Percentiles rank a stretch among this genome's conserved stretches.
phyloP scores from a whole-genome alignment of 352 stramenopile species.

The Globisporangium camurandrum region DNA sequence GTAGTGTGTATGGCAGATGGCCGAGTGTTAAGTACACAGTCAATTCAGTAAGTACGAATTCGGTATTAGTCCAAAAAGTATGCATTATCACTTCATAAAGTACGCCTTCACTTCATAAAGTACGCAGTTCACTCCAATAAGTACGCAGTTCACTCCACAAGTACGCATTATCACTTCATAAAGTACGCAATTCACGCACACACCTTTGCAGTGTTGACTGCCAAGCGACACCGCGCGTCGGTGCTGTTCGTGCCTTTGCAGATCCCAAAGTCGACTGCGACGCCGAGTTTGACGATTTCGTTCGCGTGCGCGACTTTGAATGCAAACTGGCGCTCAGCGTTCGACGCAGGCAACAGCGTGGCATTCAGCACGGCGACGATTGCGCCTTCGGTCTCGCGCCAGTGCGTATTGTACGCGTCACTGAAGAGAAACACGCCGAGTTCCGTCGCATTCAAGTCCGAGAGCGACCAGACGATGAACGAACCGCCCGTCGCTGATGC shows the following conservation, averaged over 20 bases:
- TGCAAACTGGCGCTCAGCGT: conserved; percentile 75
- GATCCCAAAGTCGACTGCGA: conserved; percentile 63
- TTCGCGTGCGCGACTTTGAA: conserved; percentile 55
- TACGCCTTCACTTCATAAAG: too few species aligned
- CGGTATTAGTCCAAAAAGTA: too few species aligned
- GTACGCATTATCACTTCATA: neutral
- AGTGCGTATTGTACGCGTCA: conserved; percentile 62
- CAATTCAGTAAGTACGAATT: neutral
- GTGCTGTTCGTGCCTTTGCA: conserved; percentile 60
- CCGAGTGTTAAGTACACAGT: neutral
- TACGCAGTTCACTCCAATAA: neutral
- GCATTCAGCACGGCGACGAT: conserved; percentile 72
- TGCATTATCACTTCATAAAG: neutral
- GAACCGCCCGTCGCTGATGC: conserved; percentile 49
- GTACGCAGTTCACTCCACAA: too few species aligned
- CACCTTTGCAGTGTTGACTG: conserved; percentile 65
- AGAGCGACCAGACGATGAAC: conserved; percentile 79
- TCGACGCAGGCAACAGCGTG: conserved; percentile 44
- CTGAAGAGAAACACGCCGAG: conserved; percentile 72
- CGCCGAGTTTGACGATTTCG: conserved; percentile 59
- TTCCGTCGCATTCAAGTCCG: conserved; percentile 58
- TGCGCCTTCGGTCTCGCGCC: conserved; percentile 48
- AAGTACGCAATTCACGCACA: neutral
- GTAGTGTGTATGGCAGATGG: neutral
- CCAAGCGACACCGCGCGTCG: conserved; percentile 57